These are phyloP conservation scores for Groenewaldozyma sp. DNA, from an alignment of 1,139 yeast genomes.

Conservation along the genomic window DNA sequence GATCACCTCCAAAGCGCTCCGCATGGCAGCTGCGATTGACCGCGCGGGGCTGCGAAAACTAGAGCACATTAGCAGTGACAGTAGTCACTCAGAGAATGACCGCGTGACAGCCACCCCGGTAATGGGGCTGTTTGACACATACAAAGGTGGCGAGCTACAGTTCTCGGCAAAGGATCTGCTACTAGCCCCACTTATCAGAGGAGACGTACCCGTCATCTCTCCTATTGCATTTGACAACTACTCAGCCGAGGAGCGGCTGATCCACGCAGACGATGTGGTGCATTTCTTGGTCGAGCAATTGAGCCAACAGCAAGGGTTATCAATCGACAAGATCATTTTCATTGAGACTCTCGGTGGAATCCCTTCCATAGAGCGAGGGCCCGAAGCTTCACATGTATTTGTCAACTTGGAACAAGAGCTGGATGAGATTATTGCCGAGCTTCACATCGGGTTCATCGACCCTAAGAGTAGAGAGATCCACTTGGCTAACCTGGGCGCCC, in stretches of 20 bases:
- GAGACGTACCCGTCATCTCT: conserved; percentile 49
- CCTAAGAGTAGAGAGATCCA: conserved; percentile 43
- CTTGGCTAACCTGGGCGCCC: conserved; percentile 43
- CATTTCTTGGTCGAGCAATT: conserved; percentile 29
- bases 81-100: conserved; percentile 4
- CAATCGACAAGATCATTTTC: conserved; percentile 72
- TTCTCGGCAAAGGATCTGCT: conserved; percentile 30
- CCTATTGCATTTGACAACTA: conserved; percentile 45
- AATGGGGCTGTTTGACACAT: conserved; percentile 26
- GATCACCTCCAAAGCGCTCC: conserved; percentile 18
- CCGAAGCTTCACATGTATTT: conserved; percentile 76
- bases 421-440: conserved; percentile 53
- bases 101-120: conserved; percentile 23
- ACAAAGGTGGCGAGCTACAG: conserved; percentile 8
- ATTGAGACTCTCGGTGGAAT: conserved; percentile 82
- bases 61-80: conserved; percentile 10
- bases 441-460: conserved; percentile 44
- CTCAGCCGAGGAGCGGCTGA: conserved; percentile 32
- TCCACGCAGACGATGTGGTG: conserved; percentile 32
- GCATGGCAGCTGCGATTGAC: conserved; percentile 20
- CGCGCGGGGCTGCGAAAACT: conserved; percentile 10
- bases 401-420: conserved; percentile 81
- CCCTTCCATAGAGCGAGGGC: conserved; percentile 68
- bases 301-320: conserved; percentile 28
- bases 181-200: conserved; percentile 32